A percentile compares a stretch with the other conserved stretches of the same genome.
Evolutionary conservation across 192 early-diverging fungal genomes (phyloP).

Genomic region (Chytriomyces confervae): DNA sequence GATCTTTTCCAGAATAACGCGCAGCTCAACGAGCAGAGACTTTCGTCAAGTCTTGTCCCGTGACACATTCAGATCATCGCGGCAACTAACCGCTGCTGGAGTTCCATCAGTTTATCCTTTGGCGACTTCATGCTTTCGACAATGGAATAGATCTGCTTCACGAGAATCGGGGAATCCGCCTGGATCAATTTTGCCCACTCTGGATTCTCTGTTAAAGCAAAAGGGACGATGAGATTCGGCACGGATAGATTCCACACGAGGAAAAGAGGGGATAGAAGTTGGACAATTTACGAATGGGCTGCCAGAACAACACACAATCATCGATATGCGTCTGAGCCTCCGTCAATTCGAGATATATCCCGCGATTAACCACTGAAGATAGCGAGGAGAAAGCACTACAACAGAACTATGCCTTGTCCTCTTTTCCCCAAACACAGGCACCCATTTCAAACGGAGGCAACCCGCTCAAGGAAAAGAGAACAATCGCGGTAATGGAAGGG

Average conservation of each 20-base stretch:
- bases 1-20: constrained; percentile 90
- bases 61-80: background rate
- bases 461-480: background rate
- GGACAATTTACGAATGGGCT: too few species aligned
- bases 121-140: constrained; percentile 6
- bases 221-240: too few species aligned
- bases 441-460: too few species aligned
- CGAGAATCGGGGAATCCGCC: background rate
- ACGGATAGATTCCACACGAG: background rate
- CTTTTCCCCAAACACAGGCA: too few species aligned
- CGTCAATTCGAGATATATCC: too few species aligned
- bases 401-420: too few species aligned
- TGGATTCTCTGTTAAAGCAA: background rate
- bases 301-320: too few species aligned
- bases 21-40: constrained; percentile 72
- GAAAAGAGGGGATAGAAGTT: background rate
- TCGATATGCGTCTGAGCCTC: too few species aligned
- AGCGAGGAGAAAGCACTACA: too few species aligned
- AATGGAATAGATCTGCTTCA: constrained; percentile 5
- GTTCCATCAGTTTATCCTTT: background rate
- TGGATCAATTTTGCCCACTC: background rate
- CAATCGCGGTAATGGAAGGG: background rate
- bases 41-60: background rate
- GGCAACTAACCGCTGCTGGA: constrained; percentile 9
- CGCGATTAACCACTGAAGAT: too few species aligned